Base-by-base conservation (phyloP, 345 rosid species). In the Corchorus olitorius region DNA sequence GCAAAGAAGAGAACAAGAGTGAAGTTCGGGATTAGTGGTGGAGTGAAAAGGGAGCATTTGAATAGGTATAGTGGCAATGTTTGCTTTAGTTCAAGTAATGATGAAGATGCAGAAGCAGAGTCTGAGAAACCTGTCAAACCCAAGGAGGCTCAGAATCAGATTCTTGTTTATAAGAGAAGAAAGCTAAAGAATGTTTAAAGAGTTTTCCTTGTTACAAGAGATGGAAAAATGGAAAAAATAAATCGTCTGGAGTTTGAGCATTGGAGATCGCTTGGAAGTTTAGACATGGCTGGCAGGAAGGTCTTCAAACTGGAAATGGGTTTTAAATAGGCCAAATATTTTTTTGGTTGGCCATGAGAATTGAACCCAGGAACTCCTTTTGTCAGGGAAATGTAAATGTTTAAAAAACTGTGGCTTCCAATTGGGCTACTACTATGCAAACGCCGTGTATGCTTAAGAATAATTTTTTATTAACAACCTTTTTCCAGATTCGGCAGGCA, bases 21-120 rank as follows among this genome's bases (percentile, higher is more conserved):
- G 13, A 65, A 19, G 27, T n/a, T 65, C 52, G 41, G 70, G 70
- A 43, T 65, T 41, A 41, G 17, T 10, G 49, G 70, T 41, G 70
- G 50, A 41, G 8, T 50, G 52, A 65, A 19, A 43, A 65, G 70
- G 34, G 52, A 41, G 33, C 33, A 11, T n/a, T 41, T 41, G 70
- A 65, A 65, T 65, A 19, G 15, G 9, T 41, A 9, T 19, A 4
- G 69, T 8, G 22, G 49, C 8, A 41, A 39, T 17, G n/a, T 41
- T 27, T 41, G 50, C 1, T 33, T 65, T 65, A 9, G 4, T 12
- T 41, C 70, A 41, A n/a, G 3, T n/a, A 41, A 65, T 41, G 33
- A 65, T n/a, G 70, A 43, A 9, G 34, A 41, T 4, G 14, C 22
- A 43, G 70, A 41, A 65, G 52, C 70, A 37, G 70, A 41, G 34